These are phyloP conservation scores for Celoporthe dispersa DNA, from an alignment of 2,329 filamentous ascomycete species.

Conservation along the genomic window DNA sequence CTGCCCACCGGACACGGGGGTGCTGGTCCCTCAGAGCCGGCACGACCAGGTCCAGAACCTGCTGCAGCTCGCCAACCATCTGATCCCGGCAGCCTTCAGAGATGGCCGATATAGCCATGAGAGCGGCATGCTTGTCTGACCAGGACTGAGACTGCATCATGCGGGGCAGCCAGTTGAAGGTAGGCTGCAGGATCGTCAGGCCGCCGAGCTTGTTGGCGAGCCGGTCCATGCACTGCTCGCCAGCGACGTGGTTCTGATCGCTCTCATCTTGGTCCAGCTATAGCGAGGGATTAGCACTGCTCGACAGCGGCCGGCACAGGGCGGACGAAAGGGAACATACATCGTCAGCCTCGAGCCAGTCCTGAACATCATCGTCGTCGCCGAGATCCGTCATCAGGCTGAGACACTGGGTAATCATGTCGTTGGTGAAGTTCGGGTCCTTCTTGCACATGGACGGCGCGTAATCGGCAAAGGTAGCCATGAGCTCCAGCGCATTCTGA, in stretches of 20 bases:
- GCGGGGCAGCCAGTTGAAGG: conserved; percentile 93
- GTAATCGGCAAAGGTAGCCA: conserved; percentile 97
- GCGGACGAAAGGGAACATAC: conserved; percentile 52
- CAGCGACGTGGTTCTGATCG: conserved; percentile 95
- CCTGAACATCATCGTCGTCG: conserved; percentile 86
- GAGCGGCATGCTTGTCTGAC: conserved; percentile 92
- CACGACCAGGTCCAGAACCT: conserved; percentile 93
- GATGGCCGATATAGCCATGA: conserved; percentile 99
- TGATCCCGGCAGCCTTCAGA: conserved; percentile 95
- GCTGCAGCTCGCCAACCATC: conserved; percentile 92
- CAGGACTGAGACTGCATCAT: conserved; percentile 97
- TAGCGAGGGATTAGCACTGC: conserved; percentile 35
- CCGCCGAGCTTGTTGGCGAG: conserved; percentile 96
- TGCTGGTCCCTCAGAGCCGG: conserved; percentile 89
- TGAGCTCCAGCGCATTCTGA: conserved; percentile 93
- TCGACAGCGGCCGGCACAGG: neutral
- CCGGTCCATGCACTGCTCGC: conserved; percentile 97
- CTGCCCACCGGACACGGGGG: conserved; percentile 93
- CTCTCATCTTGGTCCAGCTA: conserved; percentile 93
- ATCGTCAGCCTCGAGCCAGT: conserved; percentile 94
- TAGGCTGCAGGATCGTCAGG: conserved; percentile 87
- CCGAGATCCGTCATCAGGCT: conserved; percentile 98
- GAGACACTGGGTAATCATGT: conserved; percentile 98
- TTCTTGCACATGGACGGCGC: conserved; percentile 94
- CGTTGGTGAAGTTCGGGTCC: conserved; percentile 85